Base-by-base conservation (phyloP, 1,284 basidiomycete genomes). In the Flammula alnicola region DNA sequence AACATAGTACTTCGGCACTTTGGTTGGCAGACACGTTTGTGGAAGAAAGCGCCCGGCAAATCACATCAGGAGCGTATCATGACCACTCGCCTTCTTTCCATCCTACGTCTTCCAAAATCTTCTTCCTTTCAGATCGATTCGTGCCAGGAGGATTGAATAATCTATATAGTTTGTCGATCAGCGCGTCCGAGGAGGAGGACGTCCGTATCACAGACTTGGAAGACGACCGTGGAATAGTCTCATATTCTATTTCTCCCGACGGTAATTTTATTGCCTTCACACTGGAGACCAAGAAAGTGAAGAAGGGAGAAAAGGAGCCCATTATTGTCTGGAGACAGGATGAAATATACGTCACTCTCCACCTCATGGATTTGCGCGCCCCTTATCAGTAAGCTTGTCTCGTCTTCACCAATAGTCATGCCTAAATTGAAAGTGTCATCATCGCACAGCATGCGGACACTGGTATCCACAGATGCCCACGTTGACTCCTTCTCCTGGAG, bases 101-200 rank as follows among this genome's bases (percentile, higher is more conserved):
- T 16, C 52, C 52, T 14, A 32, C 43, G 3, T 49, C 52, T 2
- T 36, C 47, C 3, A 37, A 44, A 16, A 31, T 53, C 19, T 53
- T 43, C 20, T 53, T 53, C n/a, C 52, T 53, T 14, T 53, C 52
- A 14, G 52, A 53, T 36, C 43, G 47, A 17, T 47, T 46, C 8
- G 45, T 47, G n/a, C 30, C 45, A 12, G 51, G 51, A 6, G 43
- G 52, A 12, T 29, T 33, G 14, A 33, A 38, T 12, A 47, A 53
- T n/a, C 29, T 53, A 7, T 53, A 33, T 20, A 46, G 33, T 16
- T 17, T 49, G 17, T n/a, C 23, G 1, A 6, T 23, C 4, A 17
- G 17, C 11, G 27, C 14, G 10, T 25, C 40, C 9, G 19, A 32
- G 25, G 29, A 31, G 31, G 23, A n/a, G 2, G 29, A 36, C 26